Evolutionary conservation across 495 filamentous ascomycete species (phyloP), one percentile per base, ranked within the genome.

Genomic region (Staphylotrichum longicolle): DNA sequence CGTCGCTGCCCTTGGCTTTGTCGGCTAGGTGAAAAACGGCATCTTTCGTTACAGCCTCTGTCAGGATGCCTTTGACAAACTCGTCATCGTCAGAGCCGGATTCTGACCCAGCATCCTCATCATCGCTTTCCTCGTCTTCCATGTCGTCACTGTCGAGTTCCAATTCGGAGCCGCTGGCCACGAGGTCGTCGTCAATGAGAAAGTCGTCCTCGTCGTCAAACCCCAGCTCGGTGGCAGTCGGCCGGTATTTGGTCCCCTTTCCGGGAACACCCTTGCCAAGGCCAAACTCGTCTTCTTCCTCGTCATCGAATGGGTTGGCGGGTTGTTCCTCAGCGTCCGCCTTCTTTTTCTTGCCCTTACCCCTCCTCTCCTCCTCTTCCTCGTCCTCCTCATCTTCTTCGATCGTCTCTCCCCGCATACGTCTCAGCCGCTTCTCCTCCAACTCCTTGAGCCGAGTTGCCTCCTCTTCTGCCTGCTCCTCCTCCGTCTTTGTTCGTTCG

Each of bases 181-280:
- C 82, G 2, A 96, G 81, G 54, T 96, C 87, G 58, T 94, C 90
- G 60, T 96, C 93, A 57, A 96, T 87, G 8, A 91, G 58, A 65
- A 97, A 97, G 61, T 96, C 90, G 68, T 96, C 93, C 70, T 97
- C 93, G 64, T 96, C 93, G 63, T 96, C 91, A 37, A 92, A 86
- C 34, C 80, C 75, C 32, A 85, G 68, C 62, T 84, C 79, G 12
- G 74, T 72, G 30, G 71, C 79, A 6, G 69, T 77, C 32, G 70
- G 78, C 59, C 70, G 72, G 40, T 71, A 77, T 68, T 72, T 78
- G 54, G 85, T 80, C 35, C 83, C 83, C 27, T 72, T 66, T 9
- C 84, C 83, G 14, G 86, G 70, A 2, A 85, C 80, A 34, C 83
- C 83, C 32, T 72, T 66, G 11, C 84, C 83, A 11, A 87, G 70